Percentiles rank a stretch among this genome's conserved stretches.
phyloP scores from a whole-genome alignment of 768 basidiomycete species.

The Mycena galopus region DNA sequence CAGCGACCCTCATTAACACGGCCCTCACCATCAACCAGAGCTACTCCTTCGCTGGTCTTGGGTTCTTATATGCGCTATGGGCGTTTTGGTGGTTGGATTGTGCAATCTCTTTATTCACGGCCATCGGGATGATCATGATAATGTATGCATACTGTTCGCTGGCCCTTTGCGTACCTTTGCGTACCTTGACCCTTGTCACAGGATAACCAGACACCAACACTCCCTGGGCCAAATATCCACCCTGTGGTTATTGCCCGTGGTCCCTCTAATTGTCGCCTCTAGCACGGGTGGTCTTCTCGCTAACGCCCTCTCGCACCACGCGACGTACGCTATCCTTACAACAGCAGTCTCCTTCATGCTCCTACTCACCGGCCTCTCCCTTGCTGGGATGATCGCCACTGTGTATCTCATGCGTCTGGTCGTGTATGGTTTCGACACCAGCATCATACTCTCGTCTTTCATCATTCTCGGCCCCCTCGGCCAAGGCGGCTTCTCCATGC shows the following conservation, averaged over 20 bases:
- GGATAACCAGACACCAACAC: slow-evolving; percentile 70
- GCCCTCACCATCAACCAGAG: slow-evolving; percentile 54
- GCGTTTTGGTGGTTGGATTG: slow-evolving; percentile 78
- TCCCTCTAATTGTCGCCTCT: slow-evolving; percentile 70
- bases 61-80: slow-evolving; percentile 67
- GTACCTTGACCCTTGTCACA: slow-evolving; percentile 34
- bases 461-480: slow-evolving; percentile 72
- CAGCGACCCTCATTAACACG: slow-evolving; percentile 63
- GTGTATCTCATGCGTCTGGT: slow-evolving; percentile 65
- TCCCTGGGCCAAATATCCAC: slow-evolving; percentile 59
- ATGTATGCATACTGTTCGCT: slow-evolving; percentile 27
- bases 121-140: slow-evolving; percentile 38
- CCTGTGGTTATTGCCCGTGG: slow-evolving; percentile 73
- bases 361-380: slow-evolving; percentile 56
- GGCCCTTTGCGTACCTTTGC: neutral
- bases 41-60: slow-evolving; percentile 61
- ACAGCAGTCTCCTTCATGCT: slow-evolving; percentile 54
- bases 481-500: slow-evolving; percentile 65
- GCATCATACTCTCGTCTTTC: slow-evolving; percentile 61
- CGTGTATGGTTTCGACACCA: slow-evolving; percentile 57
- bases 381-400: slow-evolving; percentile 68
- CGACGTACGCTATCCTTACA: slow-evolving; percentile 59
- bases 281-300: slow-evolving; percentile 68
- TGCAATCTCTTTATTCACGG: slow-evolving; percentile 56
- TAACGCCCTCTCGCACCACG: slow-evolving; percentile 53